Evolutionary conservation across 768 basidiomycete genomes (phyloP).

Genomic region (Inosperma sp.): DNA sequence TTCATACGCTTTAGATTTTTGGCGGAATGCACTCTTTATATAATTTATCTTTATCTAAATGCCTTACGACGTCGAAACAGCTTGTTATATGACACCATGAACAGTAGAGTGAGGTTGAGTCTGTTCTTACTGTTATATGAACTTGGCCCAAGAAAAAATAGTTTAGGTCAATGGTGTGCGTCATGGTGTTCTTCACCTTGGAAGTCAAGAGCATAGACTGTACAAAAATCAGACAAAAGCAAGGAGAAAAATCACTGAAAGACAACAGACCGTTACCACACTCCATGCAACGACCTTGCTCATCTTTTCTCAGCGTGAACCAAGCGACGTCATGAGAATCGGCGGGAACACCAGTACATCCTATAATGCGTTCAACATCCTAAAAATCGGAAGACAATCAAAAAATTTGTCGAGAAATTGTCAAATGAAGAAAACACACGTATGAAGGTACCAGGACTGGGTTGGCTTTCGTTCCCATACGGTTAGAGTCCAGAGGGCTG

Average conservation of each 20-base stretch:
- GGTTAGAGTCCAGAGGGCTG: constrained; percentile 75
- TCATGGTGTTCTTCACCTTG: constrained; percentile 53
- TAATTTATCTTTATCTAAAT: no score
- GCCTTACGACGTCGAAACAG: no score
- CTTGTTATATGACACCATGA: no score
- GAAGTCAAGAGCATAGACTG: constrained; percentile 74
- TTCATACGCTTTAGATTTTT: no score
- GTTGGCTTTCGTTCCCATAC: constrained; percentile 81
- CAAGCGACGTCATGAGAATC: constrained; percentile 94
- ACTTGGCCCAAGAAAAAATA: neutral
- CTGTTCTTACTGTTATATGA: no score
- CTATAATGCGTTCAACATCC: constrained; percentile 81
- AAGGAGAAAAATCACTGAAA: neutral
- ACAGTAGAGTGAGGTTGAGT: no score
- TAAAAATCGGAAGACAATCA: constrained; percentile 26
- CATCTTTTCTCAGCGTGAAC: constrained; percentile 65
- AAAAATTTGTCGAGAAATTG: constrained; percentile 3
- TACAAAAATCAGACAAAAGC: constrained; percentile 4
- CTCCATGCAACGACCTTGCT: constrained; percentile 80
- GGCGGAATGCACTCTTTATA: no score
- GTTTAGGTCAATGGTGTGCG: constrained; percentile 41
- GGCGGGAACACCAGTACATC: constrained; percentile 91
- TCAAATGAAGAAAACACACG: constrained; percentile 44
- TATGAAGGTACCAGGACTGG: constrained; percentile 85
- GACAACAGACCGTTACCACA: constrained; percentile 79